phyloP scores from a whole-genome alignment of 345 rosid species.

The Schrenkiella parvula region DNA sequence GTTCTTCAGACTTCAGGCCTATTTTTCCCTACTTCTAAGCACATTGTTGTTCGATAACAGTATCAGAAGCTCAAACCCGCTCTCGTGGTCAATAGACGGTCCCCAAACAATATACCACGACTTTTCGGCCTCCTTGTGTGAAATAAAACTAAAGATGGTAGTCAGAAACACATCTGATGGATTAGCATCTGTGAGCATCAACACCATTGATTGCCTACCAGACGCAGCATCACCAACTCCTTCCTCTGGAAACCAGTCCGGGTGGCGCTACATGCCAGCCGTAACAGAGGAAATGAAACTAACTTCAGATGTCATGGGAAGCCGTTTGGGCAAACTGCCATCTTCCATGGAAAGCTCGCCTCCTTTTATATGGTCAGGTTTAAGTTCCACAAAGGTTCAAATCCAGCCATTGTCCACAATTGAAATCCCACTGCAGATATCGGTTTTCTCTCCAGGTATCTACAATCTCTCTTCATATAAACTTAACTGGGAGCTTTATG shows the following conservation, averaged over 20 bases:
- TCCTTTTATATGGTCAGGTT: constrained; percentile 77
- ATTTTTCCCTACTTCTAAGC: background rate
- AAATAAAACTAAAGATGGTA: constrained; percentile 52
- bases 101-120: constrained; percentile 57
- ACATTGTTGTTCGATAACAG: constrained; percentile 34
- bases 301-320: constrained; percentile 41
- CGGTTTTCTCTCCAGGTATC: constrained; percentile 69
- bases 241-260: constrained; percentile 46
- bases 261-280: constrained; percentile 55
- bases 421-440: constrained; percentile 63
- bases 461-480: constrained; percentile 74
- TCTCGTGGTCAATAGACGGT: constrained; percentile 74
- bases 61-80: constrained; percentile 53
- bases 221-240: constrained; percentile 30
- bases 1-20: constrained; percentile 3
- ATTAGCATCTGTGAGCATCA: constrained; percentile 43
- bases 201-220: constrained; percentile 41
- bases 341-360: constrained; percentile 47
- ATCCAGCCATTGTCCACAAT: constrained; percentile 54
- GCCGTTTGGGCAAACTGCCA: constrained; percentile 30
- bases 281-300: constrained; percentile 47
- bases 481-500: constrained; percentile 61
- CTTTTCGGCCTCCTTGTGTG: constrained; percentile 58
- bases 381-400: constrained; percentile 56
- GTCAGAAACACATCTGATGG: constrained; percentile 64